Base-by-base conservation (phyloP, 345 rosid genomes). In the Rhizophora mangle region DNA sequence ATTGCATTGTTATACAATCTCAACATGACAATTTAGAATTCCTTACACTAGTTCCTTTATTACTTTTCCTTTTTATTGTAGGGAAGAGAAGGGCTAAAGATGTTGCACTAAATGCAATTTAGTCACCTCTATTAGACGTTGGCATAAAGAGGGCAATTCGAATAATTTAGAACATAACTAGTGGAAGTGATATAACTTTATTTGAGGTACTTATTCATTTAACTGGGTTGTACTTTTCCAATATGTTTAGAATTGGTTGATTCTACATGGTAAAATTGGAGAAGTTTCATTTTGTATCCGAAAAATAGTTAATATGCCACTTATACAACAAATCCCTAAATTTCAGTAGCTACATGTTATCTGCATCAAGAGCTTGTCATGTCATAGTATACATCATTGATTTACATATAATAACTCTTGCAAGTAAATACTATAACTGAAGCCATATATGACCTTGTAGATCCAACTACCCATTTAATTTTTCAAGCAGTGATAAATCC, bases 111-210 rank as follows among this genome's bases (percentile, higher is more conserved):
- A 90, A 92, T 68, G 99, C 99, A 2, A 95, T 95, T 69, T 98
- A 95, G 56, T 95, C 99, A 62, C 99, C 99, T 74, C 80, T 95
- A 62, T 76, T 95, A 54, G 99, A 95, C 77, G 83, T 95, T 76
- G 99, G 99, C 68, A 95, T 95, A 76, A 97, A 95, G 76, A 90
- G 99, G 71, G 99, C 99, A 63, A 95, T 97, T 63, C 97, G 99
- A 66, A 95, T 95, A 27, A 96, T 95, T 37, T 95, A 97, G 99
- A 95, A 92, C 84, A 95, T 95, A 61, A 94, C 98, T 68, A 97
- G 98, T 73, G 99, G 97, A 84, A 85, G 75, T 58, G 96, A 95
- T 79, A 69, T 92, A 73, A 95, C 97, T 73, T 77, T 95, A 77
- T 88, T 86, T 61, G 99, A 92, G 99, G 99, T 91, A 39, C 56